Base-by-base conservation (phyloP, 306 rosid genomes). In the Abrus precatorius region DNA sequence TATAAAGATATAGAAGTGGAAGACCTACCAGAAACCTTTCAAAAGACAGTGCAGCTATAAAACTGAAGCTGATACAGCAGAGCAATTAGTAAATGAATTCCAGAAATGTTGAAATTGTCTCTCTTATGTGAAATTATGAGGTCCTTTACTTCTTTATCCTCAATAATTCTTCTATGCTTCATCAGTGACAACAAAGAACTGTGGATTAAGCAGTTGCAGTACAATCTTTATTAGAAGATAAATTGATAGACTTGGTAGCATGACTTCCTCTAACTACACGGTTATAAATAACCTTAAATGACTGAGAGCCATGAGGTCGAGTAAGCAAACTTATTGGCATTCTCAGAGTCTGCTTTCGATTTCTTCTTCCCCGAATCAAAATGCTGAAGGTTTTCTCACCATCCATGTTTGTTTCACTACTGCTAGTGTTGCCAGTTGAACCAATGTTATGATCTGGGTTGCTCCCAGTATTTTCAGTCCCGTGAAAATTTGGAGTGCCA, bases 261-360 rank as follows among this genome's bases (percentile, higher is more conserved):
- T 95, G 96, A 61, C 84, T 93, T 85, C 96, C 97, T 84, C 98
- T 88, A 54, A 96, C 92, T 45, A 93, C 93, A 62, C 98, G 92
- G 88, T 87, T 96, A 85, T 83, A 87, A 71, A 80, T 83, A 78
- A 87, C 93, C 87, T 96, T 96, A 86, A 96, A 96, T 33, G 98
- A 92, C 90, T 93, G 97, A 74, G 99, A 93, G 73, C 97, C 93
- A 67, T 96, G 85, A 14, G 99, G 98, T 67, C 94, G 93, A 80
- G 78, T 93, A 57, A 96, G 97, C 88, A 90, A 90, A 90, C 98
- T 92, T 75, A 92, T 89, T 30, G 99, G 99, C 94, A 96, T 91
- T 83, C 98, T 86, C 49, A 93, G 87, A 70, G 99, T 93, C 85
- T 93, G 98, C 85, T 89, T 96, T 53, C 97, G 89, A 72, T 96